phyloP scores from a whole-genome alignment of 805 yeast species.

The Komagataella phaffii region DNA sequence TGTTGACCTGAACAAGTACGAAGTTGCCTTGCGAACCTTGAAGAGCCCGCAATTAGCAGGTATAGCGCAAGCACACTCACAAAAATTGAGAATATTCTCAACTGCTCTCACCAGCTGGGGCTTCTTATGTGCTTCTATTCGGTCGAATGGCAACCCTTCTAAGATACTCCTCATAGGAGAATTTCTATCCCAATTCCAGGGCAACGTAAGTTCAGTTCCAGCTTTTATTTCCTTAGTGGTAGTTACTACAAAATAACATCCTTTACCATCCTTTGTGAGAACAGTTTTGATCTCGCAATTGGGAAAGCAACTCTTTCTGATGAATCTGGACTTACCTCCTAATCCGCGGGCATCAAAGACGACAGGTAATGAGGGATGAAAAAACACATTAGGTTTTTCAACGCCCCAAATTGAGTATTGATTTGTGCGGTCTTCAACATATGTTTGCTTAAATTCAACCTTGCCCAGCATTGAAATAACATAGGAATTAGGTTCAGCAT shows the following conservation, averaged over 20 bases:
- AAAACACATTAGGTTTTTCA: slow-evolving; percentile 43
- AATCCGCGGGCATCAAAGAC: slow-evolving; percentile 67
- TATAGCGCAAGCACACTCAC: slow-evolving; percentile 49
- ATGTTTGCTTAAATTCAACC: slow-evolving; percentile 49
- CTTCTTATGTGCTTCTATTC: slow-evolving; percentile 37
- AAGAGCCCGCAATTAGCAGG: slow-evolving; percentile 39
- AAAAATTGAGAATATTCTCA: slow-evolving; percentile 45
- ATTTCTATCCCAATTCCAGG: slow-evolving; percentile 79
- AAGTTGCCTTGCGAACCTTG: slow-evolving; percentile 49
- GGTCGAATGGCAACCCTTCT: slow-evolving; percentile 34
- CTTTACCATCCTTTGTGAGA: slow-evolving; percentile 17
- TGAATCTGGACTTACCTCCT: slow-evolving; percentile 66
- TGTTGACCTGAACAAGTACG: slow-evolving; percentile 45
- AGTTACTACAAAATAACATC: slow-evolving; percentile 29
- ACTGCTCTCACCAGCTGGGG: slow-evolving; percentile 44
- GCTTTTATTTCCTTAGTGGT: slow-evolving; percentile 42
- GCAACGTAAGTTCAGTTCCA: slow-evolving; percentile 63
- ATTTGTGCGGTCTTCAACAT: slow-evolving; percentile 51
- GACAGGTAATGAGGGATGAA: slow-evolving; percentile 46
- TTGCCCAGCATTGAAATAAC: slow-evolving; percentile 64
- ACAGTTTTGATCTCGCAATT: slow-evolving; percentile 54
- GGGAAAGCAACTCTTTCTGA: slow-evolving; percentile 65
- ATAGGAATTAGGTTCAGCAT: slow-evolving; percentile 31
- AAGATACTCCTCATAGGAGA: slow-evolving; percentile 62
- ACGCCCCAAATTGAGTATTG: slow-evolving; percentile 71